Evolutionary conservation across 495 filamentous ascomycete species (phyloP), one percentile per base, ranked within the genome.

Genomic region (Aspergillus haitiensis): DNA sequence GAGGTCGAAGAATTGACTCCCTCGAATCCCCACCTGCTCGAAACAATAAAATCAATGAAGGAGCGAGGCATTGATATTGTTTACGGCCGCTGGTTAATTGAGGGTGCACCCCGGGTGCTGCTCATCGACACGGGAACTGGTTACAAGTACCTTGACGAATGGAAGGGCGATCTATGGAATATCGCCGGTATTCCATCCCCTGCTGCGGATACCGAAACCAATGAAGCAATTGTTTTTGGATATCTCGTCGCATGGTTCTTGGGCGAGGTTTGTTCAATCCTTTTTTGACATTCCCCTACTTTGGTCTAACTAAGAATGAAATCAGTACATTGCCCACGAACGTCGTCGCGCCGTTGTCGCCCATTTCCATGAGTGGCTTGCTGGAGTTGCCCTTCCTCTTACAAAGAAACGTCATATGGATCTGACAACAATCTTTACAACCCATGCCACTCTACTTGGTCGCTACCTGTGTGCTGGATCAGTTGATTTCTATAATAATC

Each of bases 401-500:
- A 88, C 86, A 70, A 95, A 93, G 76, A 96, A 90, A 78, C 84
- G 94, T 13, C 86, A 89, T 59, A 98, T 98, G 78, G 94, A 98
- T 68, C 83, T 97, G 48, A 98, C 94, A 8, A 98, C 95, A 63
- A 97, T 98, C 72, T 98, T 98, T 76, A 98, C 94, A 36, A 98
- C 94, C 5, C 94, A 98, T 70, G 94, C 94, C 10, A 98, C 94
- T 6, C 80, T 98, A 5, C 83, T 98, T 31, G 94, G 94, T 50
- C 86, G 94, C 52, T 98, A 98, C 67, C 88, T 98, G 45, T 98
- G 94, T 67, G 94, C 94, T 40, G 94, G 94, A 35, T 96, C 91
- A 3, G 94, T 98, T 32, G 94, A 98, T 72, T 98, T 98, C 74
- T 98, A 98, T 81, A 98, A 98, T 79, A 97, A 98, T 70, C 87